Evolutionary conservation across 2,329 filamentous ascomycete species (phyloP).

Genomic region (Cercospora sp.): DNA sequence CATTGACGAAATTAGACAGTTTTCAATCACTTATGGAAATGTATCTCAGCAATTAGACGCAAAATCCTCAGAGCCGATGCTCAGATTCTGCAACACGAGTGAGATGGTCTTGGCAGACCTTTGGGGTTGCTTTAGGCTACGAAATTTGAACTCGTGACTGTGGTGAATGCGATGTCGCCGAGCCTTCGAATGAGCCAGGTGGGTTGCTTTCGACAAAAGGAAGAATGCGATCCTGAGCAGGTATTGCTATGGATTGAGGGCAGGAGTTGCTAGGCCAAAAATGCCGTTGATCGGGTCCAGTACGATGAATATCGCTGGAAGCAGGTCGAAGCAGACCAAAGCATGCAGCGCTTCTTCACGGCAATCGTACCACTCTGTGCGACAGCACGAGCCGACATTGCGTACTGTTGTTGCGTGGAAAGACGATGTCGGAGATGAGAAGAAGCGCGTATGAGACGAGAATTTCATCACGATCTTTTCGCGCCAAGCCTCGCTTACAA

Average conservation of each 20-base stretch:
- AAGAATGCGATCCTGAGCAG: neutral
- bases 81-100: constrained; percentile 89
- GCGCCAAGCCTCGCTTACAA: constrained; percentile 12
- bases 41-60: constrained; percentile 67
- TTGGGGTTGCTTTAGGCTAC: constrained; percentile 75
- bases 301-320: no score
- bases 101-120: constrained; percentile 84
- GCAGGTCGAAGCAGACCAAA: neutral
- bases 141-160: constrained; percentile 83
- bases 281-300: neutral
- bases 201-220: neutral
- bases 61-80: constrained; percentile 75
- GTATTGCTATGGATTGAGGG: neutral
- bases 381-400: neutral
- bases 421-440: constrained; percentile 1
- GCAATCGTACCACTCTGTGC: neutral
- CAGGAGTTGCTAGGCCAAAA: neutral
- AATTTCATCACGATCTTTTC: constrained; percentile 5
- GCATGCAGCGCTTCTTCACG: neutral
- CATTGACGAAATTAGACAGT: neutral
- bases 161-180: constrained; percentile 63
- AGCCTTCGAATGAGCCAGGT: constrained; percentile 89
- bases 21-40: constrained; percentile 6
- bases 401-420: neutral
- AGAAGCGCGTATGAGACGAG: neutral